Conservation (phyloP, 306 rosid genomes). For the Vigna hirtella region DNA sequence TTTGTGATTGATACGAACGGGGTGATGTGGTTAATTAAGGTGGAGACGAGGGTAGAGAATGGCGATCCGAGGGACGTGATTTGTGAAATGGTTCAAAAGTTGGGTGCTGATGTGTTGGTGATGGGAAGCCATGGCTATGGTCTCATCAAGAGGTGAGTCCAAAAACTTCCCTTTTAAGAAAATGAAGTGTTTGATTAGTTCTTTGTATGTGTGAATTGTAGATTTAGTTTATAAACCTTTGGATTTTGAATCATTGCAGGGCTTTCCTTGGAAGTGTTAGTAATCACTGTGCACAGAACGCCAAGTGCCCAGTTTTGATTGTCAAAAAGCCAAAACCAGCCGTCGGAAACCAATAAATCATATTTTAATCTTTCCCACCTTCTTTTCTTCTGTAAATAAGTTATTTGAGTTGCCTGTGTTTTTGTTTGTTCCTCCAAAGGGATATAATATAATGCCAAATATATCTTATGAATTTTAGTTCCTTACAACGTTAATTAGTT, state of each 20-base stretch:
- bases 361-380: neutral
- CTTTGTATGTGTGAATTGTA: neutral
- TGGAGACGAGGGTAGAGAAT: slow-evolving; percentile 65
- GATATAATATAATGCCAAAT: neutral
- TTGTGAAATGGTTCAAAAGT: slow-evolving; percentile 65
- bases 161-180: too few relatives aligned
- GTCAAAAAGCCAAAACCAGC: slow-evolving; percentile 82
- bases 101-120: slow-evolving; percentile 68
- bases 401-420: slow-evolving; percentile 3
- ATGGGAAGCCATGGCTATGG: slow-evolving; percentile 94
- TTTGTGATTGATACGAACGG: slow-evolving; percentile 3
- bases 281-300: slow-evolving; percentile 82
- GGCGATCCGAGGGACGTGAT: slow-evolving; percentile 93
- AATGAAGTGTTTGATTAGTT: neutral
- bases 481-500: too few relatives aligned
- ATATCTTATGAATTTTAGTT: too few relatives aligned
- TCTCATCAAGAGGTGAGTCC: slow-evolving; percentile 67
- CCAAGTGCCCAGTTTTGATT: slow-evolving; percentile 80
- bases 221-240: neutral
- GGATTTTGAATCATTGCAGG: slow-evolving; percentile 53
- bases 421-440: slow-evolving; percentile 13
- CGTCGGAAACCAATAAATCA: slow-evolving; percentile 2
- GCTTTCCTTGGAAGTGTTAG: slow-evolving; percentile 96
- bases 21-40: slow-evolving; percentile 53
- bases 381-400: slow-evolving; percentile 19